Evolutionary conservation across 345 rosid species (phyloP), one percentile per base, ranked within the genome.

Genomic region (Eutrema japonicum): DNA sequence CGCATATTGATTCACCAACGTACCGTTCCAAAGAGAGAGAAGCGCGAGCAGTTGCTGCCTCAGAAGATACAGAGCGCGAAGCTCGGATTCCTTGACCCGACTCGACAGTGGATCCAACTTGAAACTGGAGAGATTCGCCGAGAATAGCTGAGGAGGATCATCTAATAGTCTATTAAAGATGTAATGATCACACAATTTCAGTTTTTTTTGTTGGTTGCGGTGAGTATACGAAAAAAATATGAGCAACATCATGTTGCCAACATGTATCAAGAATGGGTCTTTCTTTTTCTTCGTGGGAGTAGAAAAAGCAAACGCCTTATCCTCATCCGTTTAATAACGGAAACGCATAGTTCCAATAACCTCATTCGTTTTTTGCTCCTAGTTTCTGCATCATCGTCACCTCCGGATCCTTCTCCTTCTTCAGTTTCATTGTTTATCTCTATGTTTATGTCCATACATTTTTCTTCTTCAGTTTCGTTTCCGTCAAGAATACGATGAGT

Each of bases 1-100:
- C n/a, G n/a, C n/a, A n/a, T n/a, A n/a, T 18, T 7, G 4, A 32
- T 32, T 32, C 35, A 32, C 35, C 35, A 32, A 32, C n/a, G n/a
- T n/a, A n/a, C n/a, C n/a, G n/a, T n/a, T n/a, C n/a, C n/a, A n/a
- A n/a, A n/a, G n/a, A n/a, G n/a, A n/a, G n/a, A n/a, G n/a, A 36
- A 94, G 91, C 10, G 82, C 77, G 1, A 61, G 66, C 56, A 82
- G 88, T 72, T 94, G 97, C 53, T 85, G 82, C 13, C 77, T 74
- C 35, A 94, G 80, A 66, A 91, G 82, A 72, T 83, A 82, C 43
- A 91, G 82, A 18, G 97, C 95, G 26, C 79, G 89, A 38, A 91
- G 79, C 66, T 89, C 96, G 29, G 96, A 83, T 64, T 89, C 93
- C 62, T 85, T 76, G 78, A 87, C 83, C 0, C 82, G 84, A 64